phyloP scores from a whole-genome alignment of 805 yeast species.

The Metschnikowia reukaufii region DNA sequence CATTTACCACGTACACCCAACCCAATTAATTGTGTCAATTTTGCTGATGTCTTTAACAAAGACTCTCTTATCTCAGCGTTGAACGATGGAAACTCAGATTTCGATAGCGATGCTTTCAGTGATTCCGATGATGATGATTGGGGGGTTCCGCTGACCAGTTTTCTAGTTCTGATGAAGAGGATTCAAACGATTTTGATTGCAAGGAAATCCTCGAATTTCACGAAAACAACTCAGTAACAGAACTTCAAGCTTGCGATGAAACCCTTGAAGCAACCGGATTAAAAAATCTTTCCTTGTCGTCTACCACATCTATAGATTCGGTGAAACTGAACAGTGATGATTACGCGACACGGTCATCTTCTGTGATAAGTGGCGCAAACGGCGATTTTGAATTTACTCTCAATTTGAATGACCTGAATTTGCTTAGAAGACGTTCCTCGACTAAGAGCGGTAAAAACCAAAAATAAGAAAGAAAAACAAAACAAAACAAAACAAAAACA shows the following conservation, averaged over 20 bases:
- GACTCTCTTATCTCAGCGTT: constrained; percentile 1
- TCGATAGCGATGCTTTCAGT: constrained; percentile 16
- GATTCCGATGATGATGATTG: constrained; percentile 17
- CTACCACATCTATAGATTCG: constrained; percentile 21
- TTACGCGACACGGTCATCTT: constrained; percentile 39
- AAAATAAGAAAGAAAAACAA: not conserved
- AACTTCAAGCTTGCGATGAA: constrained; percentile 3
- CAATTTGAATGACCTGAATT: constrained; percentile 61
- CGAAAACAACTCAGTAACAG: constrained; percentile 3
- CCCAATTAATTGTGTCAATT: constrained; percentile 32
- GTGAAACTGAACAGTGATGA: constrained; percentile 24
- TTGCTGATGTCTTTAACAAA: constrained; percentile 30
- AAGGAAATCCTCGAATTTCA: constrained; percentile 12
- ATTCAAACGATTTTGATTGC: constrained; percentile 17
- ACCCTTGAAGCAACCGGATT: constrained; percentile 16
- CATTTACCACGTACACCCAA: constrained; percentile 44
- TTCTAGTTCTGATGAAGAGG: constrained; percentile 21
- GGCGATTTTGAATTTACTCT: constrained; percentile 54
- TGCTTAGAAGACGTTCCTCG: constrained; percentile 52
- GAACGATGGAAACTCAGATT: constrained; percentile 13
- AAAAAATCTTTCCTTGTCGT: constrained; percentile 22
- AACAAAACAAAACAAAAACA: no score
- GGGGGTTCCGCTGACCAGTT: constrained; percentile 4
- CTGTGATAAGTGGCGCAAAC: constrained; percentile 39
- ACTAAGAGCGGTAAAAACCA: constrained; percentile 15